These are phyloP conservation scores for Paxillus rubicundulus DNA, from an alignment of 768 basidiomycete genomes.

Conservation along the genomic window DNA sequence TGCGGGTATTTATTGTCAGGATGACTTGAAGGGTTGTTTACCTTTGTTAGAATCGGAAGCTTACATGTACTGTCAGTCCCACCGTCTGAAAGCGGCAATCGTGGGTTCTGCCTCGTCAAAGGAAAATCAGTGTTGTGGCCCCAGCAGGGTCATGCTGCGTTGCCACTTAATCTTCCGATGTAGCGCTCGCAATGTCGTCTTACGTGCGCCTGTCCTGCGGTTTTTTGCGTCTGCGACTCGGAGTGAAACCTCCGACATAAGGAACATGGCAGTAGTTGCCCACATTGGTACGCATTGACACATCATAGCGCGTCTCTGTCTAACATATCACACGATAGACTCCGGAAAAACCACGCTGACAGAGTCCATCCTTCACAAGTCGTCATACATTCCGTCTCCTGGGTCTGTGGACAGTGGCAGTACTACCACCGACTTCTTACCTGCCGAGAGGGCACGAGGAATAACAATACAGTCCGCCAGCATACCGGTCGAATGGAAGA, in stretches of 20 bases:
- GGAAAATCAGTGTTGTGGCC: not conserved
- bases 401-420: slow-evolving; percentile 90
- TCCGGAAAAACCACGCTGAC: slow-evolving; percentile 89
- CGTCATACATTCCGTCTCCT: slow-evolving; percentile 65
- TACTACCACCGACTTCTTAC: slow-evolving; percentile 87
- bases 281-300: slow-evolving; percentile 63
- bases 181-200: slow-evolving; percentile 2
- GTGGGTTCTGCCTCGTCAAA: not conserved
- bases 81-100: too few relatives aligned
- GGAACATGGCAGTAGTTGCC: slow-evolving; percentile 87
- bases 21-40: slow-evolving; percentile 8
- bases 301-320: not conserved
- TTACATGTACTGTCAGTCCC: not conserved
- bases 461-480: slow-evolving; percentile 93
- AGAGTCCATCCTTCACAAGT: slow-evolving; percentile 79
- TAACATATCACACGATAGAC: slow-evolving; percentile 43
- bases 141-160: slow-evolving; percentile 19
- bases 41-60: slow-evolving; percentile 16
- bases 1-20: not conserved
- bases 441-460: slow-evolving; percentile 85
- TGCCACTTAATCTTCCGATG: slow-evolving; percentile 10
- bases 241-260: slow-evolving; percentile 41
- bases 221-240: slow-evolving; percentile 21
- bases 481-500: slow-evolving; percentile 83
- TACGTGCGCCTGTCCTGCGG: slow-evolving; percentile 9